A percentile compares a stretch with the other conserved stretches of the same genome.
Conservation (phyloP, 148 eudicot species). For the Amaranthus hypochondriacus region DNA sequence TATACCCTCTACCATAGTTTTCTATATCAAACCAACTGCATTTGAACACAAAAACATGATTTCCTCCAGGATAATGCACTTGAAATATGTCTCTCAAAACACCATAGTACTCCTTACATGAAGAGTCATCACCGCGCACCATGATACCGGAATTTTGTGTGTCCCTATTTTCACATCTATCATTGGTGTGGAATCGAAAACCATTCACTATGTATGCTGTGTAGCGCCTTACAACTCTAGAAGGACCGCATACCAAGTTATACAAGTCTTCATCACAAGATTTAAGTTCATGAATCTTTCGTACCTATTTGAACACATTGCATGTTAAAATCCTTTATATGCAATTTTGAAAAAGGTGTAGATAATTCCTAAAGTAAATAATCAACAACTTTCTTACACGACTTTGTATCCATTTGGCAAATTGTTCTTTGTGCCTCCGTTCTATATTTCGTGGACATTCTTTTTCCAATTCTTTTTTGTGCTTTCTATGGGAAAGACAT, state of each 20-base stretch:
- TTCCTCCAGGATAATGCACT: too few relatives aligned
- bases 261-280: not conserved
- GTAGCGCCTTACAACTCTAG: not conserved
- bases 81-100: too few relatives aligned
- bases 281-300: not conserved
- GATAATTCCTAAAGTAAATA: not conserved
- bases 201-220: not conserved
- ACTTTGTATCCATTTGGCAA: not conserved
- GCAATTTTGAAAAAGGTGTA: too few relatives aligned
- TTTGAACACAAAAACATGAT: too few relatives aligned
- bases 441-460: not conserved
- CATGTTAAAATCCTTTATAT: too few relatives aligned
- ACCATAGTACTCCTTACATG: not conserved
- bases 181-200: not conserved
- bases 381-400: not conserved
- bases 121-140: constrained; percentile 4
- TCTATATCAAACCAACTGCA: too few relatives aligned
- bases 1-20: too few relatives aligned
- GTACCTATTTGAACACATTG: not conserved
- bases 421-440: too few relatives aligned
- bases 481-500: not conserved
- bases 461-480: not conserved
- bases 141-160: not conserved
- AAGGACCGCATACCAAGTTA: constrained; percentile 2
- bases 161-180: not conserved